Evolutionary conservation across 2,329 filamentous ascomycete species (phyloP), one percentile per base, ranked within the genome.

Genomic region (Cordyceps farinosa): DNA sequence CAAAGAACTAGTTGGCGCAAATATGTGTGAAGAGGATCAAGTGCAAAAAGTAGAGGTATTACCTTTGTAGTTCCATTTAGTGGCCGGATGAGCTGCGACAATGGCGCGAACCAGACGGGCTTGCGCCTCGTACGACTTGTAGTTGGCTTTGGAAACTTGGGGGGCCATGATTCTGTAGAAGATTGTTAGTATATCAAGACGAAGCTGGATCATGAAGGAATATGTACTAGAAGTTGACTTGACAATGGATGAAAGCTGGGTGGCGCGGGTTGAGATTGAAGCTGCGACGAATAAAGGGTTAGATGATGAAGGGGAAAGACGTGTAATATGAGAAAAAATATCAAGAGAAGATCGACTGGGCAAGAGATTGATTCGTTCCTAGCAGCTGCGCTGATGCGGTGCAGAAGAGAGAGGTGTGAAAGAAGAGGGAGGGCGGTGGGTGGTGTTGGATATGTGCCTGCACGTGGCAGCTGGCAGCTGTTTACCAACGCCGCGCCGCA

Each of bases 31-130:
- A 48, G 45, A 52, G 30, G 29, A 44, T 44, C 66, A 38, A 55
- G 22, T 51, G 64, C 65, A 62, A 36, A 42, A 50, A 62, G 61
- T 34, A 8, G 22, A 47, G 29, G 5, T 69, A 83, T 76, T 80
- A 89, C 86, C 84, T 69, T 82, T 84, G 72, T 84, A 87, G 71
- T 88, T 84, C 60, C 87, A 81, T 65, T 82, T 84, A 0, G 83
- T 69, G 0, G 77, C 76, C 0, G 81, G 81, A 61, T 84, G 79
- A 3, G 84, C 83, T 0, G 85, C 86, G 0, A 89, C 75, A 30
- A 88, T 81, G 5, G 86, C 86, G 1, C 84, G 82, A 3, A 88
- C 77, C 42, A 89, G 81, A 52, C 86, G 84, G 27, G 81, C 80
- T 67, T 85, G 84, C 0, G 82, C 78, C 71, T 88, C 85, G 70